phyloP scores from a whole-genome alignment of 352 stramenopile genomes.

The Halophytophthora polymorphica region DNA sequence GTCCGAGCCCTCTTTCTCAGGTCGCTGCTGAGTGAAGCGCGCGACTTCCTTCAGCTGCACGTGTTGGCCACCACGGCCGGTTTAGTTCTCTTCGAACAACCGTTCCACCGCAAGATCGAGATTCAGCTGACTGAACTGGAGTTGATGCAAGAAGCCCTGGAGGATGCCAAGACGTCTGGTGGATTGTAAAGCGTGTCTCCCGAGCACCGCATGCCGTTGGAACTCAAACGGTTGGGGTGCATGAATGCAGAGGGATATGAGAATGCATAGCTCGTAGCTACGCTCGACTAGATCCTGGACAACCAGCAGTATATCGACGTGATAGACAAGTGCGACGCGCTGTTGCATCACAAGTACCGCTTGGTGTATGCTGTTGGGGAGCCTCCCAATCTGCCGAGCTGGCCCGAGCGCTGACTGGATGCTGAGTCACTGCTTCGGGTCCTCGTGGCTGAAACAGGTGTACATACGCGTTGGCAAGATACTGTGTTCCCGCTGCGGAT shows the following conservation, averaged over 20 bases:
- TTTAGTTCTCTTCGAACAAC: conserved; percentile 52
- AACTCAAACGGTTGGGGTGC: conserved; percentile 64
- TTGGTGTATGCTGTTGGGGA: conserved; percentile 83
- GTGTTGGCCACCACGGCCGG: conserved; percentile 41
- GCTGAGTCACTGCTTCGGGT: conserved; percentile 46
- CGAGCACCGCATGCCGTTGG: conserved; percentile 85
- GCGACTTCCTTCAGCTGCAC: conserved; percentile 58
- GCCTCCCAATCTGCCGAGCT: conserved; percentile 39
- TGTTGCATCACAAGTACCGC: conserved; percentile 87
- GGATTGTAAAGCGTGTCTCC: conserved; percentile 75
- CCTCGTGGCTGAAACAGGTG: conserved; percentile 6
- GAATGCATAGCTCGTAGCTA: background rate
- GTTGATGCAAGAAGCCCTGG: conserved; percentile 33
- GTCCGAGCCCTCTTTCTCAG: conserved; percentile 64
- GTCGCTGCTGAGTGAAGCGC: conserved; percentile 58
- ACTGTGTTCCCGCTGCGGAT: conserved; percentile 36
- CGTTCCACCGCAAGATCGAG: conserved; percentile 63
- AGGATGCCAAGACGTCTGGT: conserved; percentile 32
- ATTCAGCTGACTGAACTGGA: conserved; percentile 22
- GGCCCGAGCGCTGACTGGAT: conserved; percentile 48
- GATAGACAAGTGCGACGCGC: conserved; percentile 85
- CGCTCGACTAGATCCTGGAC: conserved; percentile 43
- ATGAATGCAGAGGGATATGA: conserved; percentile 4
- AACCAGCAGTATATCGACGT: conserved; percentile 66
- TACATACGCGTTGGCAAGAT: conserved; percentile 27